Conservation (phyloP, 306 rosid species). For the Pyrus betulifolia region DNA sequence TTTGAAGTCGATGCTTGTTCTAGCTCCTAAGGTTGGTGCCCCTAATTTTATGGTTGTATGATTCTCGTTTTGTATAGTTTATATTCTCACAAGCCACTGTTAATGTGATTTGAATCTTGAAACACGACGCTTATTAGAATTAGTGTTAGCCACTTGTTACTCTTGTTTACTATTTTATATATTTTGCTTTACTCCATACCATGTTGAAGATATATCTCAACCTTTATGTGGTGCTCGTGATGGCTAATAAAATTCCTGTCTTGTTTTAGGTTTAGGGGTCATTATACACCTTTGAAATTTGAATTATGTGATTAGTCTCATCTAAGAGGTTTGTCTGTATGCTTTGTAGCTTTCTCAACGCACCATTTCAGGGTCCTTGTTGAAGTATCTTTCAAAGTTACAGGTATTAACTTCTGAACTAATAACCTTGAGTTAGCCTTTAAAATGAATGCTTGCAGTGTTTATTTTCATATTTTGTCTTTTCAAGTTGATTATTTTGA, state of each 20-base stretch:
- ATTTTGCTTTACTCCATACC: neutral
- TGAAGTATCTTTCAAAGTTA: conserved; percentile 93
- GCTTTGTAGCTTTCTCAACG: conserved; percentile 88
- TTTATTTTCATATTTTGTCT: neutral
- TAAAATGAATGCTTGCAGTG: neutral
- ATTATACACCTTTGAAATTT: neutral
- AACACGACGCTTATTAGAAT: conserved; percentile 2
- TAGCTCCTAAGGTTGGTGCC: conserved; percentile 77
- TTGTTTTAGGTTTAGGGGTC: neutral
- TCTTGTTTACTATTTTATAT: neutral
- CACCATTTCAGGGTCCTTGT: conserved; percentile 83
- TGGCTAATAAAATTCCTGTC: neutral
- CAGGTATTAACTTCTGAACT: conserved; percentile 55
- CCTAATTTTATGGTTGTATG: conserved; percentile 3
- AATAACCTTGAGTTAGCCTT: neutral
- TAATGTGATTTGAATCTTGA: neutral
- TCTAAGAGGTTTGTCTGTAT: conserved; percentile 4
- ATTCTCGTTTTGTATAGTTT: neutral
- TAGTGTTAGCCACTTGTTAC: neutral
- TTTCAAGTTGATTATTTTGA: neutral
- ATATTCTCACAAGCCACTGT: neutral
- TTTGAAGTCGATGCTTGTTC: conserved; percentile 86
- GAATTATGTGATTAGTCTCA: conserved; percentile 4
- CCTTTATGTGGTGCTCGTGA: neutral
- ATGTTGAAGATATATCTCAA: neutral